Conservation (phyloP, 73 alveolate genomes). For the Paramecium biaurelia region DNA sequence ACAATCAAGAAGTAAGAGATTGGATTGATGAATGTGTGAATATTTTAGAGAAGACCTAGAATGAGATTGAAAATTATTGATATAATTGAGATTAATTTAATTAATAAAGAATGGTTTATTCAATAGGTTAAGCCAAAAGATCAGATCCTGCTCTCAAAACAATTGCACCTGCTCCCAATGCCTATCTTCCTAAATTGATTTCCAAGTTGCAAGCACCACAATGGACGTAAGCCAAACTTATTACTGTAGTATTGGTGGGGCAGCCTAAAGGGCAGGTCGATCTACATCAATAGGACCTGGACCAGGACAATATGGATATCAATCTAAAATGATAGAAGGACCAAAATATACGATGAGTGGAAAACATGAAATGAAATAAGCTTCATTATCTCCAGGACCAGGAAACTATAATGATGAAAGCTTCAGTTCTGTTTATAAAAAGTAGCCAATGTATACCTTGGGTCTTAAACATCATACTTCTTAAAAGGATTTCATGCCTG, state of each 20-base stretch:
- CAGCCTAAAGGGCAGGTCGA: not conserved
- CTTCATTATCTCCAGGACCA: slow-evolving; percentile 7
- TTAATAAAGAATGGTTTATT: not conserved
- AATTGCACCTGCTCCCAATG: slow-evolving; percentile 19
- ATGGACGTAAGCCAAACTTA: not conserved
- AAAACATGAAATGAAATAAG: not conserved
- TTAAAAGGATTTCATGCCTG: not conserved
- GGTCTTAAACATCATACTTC: slow-evolving; percentile 4
- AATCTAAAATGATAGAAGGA: not conserved
- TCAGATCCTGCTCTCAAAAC: not conserved
- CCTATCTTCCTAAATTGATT: not conserved
- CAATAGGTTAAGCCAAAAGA: slow-evolving; percentile 46
- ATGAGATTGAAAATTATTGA: slow-evolving; percentile 1
- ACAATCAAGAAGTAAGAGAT: not conserved
- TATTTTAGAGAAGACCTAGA: not conserved
- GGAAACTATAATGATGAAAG: slow-evolving; percentile 47
- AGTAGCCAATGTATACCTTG: not conserved
- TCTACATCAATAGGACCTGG: slow-evolving; percentile 1
- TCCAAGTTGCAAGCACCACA: not conserved
- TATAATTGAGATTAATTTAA: not conserved
- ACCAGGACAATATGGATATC: not conserved
- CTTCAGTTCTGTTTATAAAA: not conserved
- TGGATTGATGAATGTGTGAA: not conserved
- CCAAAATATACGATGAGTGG: not conserved
- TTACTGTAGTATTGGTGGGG: not conserved